These are phyloP conservation scores for Colletotrichum abscissum DNA, from an alignment of 2,329 filamentous ascomycete genomes.

Conservation along the genomic window DNA sequence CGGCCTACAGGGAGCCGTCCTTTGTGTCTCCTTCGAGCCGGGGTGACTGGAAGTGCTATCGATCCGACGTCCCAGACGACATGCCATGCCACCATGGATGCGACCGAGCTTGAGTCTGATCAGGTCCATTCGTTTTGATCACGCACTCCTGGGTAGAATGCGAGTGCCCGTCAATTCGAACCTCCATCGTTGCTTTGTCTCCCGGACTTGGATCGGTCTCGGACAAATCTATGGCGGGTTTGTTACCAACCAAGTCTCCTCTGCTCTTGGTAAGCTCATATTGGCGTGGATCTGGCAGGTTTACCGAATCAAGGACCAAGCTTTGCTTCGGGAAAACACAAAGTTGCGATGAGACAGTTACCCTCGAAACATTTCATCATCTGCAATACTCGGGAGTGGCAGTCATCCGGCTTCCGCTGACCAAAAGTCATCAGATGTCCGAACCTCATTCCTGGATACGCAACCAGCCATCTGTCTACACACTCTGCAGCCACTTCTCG, in stretches of 20 bases:
- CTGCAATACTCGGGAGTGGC: not conserved
- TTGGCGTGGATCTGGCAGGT: not conserved
- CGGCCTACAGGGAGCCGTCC: not conserved
- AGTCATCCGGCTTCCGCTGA: not conserved
- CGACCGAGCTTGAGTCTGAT: constrained; percentile 16
- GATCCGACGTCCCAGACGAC: constrained; percentile 1
- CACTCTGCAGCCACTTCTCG: constrained; percentile 4
- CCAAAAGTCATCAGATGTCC: not conserved
- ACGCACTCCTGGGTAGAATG: constrained; percentile 1
- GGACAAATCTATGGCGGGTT: not conserved
- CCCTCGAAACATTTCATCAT: not conserved
- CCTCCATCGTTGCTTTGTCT: not conserved
- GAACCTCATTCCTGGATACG: not conserved
- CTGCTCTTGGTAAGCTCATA: not conserved
- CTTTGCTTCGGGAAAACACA: not conserved
- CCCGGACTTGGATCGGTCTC: not conserved
- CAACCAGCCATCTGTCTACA: constrained; percentile 15
- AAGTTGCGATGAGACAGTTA: not conserved
- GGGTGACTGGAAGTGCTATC: not conserved
- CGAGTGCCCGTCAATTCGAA: not conserved
- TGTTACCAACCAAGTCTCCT: not conserved
- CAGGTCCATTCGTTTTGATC: not conserved
- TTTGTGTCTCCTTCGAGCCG: not conserved
- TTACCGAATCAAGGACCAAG: not conserved
- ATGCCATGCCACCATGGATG: not conserved